Evolutionary conservation across 345 rosid genomes (phyloP).

Genomic region (Isatis tinctoria): DNA sequence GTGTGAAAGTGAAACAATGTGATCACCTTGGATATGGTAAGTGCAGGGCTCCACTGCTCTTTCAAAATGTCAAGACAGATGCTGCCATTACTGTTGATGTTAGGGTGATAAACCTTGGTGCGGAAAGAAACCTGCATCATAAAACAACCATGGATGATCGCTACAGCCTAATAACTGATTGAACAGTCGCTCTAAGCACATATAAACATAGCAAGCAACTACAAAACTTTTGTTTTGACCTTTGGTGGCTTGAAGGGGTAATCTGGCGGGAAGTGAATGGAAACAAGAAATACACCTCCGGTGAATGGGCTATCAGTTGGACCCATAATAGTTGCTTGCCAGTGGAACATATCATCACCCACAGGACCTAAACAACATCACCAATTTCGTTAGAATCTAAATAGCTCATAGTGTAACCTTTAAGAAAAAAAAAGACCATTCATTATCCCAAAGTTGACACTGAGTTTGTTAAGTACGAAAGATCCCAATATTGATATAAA

Average conservation of each 20-base stretch:
- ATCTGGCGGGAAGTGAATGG: constrained; percentile 80
- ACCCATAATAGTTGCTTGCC: constrained; percentile 88
- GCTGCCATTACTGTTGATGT: constrained; percentile 69
- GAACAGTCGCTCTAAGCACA: neutral
- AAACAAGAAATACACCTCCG: constrained; percentile 64
- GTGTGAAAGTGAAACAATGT: neutral
- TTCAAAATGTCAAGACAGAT: constrained; percentile 74
- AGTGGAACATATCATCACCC: constrained; percentile 68
- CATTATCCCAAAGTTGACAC: neutral
- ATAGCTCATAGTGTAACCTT: neutral
- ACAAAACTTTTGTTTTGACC: constrained; percentile 27
- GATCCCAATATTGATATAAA: neutral
- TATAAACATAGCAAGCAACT: constrained; percentile 8
- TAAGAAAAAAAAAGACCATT: neutral
- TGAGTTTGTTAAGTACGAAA: neutral
- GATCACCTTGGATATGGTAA: constrained; percentile 62
- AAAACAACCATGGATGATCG: neutral
- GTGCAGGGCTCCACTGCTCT: constrained; percentile 78
- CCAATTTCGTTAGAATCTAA: neutral
- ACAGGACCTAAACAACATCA: constrained; percentile 48
- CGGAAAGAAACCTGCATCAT: constrained; percentile 54
- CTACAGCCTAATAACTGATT: neutral
- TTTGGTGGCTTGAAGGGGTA: constrained; percentile 82
- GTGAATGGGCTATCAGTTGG: constrained; percentile 68
- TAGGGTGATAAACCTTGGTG: constrained; percentile 70